phyloP scores from a whole-genome alignment of 208 protist species.

The Leishmania braziliensis region DNA sequence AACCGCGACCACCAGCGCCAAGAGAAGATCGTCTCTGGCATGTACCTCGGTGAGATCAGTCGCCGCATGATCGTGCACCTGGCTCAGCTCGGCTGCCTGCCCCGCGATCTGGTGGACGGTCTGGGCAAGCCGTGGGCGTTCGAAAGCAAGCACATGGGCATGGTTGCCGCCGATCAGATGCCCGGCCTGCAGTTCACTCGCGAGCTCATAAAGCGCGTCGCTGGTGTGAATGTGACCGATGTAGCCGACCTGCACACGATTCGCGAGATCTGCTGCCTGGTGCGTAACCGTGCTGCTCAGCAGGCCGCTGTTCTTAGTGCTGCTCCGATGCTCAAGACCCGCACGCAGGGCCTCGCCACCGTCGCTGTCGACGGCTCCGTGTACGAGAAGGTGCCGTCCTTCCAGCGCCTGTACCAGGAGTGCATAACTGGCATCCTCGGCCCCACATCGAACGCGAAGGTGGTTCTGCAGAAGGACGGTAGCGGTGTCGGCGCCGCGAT shows the following conservation, averaged over 20 bases:
- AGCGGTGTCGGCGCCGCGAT: conserved; percentile 89
- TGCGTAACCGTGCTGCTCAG: conserved; percentile 79
- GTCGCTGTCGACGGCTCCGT: conserved; percentile 88
- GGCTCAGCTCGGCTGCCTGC: conserved; percentile 54
- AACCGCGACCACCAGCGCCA: conserved; percentile 74
- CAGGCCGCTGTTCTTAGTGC: conserved; percentile 69
- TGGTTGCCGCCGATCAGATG: conserved; percentile 68
- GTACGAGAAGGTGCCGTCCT: conserved; percentile 88
- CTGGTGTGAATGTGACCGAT: conserved; percentile 51
- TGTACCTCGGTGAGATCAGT: conserved; percentile 90
- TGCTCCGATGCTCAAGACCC: conserved; percentile 78
- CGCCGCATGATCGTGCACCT: conserved; percentile 69
- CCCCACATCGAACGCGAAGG: conserved; percentile 50
- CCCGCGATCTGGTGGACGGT: conserved; percentile 34
- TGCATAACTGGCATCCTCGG: conserved; percentile 72
- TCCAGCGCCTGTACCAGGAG: conserved; percentile 79
- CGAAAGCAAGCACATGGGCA: conserved; percentile 59
- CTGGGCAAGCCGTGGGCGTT: conserved; percentile 59
- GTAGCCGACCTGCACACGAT: conserved; percentile 56
- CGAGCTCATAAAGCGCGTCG: conserved; percentile 43
- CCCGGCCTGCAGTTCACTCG: conserved; percentile 76
- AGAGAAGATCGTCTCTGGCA: conserved; percentile 92
- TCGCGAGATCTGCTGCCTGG: conserved; percentile 66
- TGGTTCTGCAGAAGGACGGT: conserved; percentile 83
- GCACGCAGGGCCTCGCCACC: conserved; percentile 61